These are phyloP conservation scores for Aspergillus conjunctus DNA, from an alignment of 495 filamentous ascomycete genomes.

Conservation along the genomic window DNA sequence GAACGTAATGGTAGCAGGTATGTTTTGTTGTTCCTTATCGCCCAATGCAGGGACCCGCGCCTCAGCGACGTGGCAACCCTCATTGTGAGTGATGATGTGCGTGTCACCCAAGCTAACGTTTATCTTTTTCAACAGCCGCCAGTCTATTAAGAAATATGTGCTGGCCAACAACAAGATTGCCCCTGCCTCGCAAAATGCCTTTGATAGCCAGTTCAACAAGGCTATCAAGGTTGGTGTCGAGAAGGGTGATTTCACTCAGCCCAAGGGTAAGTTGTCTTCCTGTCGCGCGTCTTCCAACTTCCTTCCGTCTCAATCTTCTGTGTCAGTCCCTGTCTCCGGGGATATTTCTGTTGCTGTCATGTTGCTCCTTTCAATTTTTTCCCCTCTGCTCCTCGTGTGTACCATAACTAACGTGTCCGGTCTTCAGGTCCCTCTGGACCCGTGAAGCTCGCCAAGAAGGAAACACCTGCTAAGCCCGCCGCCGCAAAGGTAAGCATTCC, in stretches of 20 bases:
- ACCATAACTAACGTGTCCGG: slow-evolving; percentile 41
- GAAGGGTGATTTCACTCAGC: slow-evolving; percentile 85
- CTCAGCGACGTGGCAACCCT: slow-evolving; percentile 26
- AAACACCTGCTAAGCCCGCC: slow-evolving; percentile 55
- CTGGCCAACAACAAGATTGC: slow-evolving; percentile 88
- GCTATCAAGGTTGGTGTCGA: slow-evolving; percentile 88
- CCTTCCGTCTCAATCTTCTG: neutral
- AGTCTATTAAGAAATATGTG: slow-evolving; percentile 98
- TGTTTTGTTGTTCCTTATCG: slow-evolving; percentile 32
- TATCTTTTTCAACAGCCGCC: slow-evolving; percentile 62
- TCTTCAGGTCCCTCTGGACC: slow-evolving; percentile 79
- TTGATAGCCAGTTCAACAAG: slow-evolving; percentile 92
- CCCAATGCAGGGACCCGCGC: slow-evolving; percentile 14
- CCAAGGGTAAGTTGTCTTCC: slow-evolving; percentile 75
- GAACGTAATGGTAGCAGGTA: slow-evolving; percentile 68
- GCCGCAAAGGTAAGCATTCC: slow-evolving; percentile 45
- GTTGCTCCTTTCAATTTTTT: neutral
- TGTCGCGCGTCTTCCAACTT: slow-evolving; percentile 3
- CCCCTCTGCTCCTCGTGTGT: slow-evolving; percentile 18
- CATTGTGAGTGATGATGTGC: slow-evolving; percentile 9
- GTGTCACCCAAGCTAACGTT: slow-evolving; percentile 22
- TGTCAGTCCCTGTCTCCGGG: slow-evolving; percentile 2
- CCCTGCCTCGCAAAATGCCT: slow-evolving; percentile 66
- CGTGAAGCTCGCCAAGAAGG: slow-evolving; percentile 96
- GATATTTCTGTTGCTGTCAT: slow-evolving; percentile 2